phyloP scores from a whole-genome alignment of 163 green algal species.

The Chlamydomonas reinhardtii region DNA sequence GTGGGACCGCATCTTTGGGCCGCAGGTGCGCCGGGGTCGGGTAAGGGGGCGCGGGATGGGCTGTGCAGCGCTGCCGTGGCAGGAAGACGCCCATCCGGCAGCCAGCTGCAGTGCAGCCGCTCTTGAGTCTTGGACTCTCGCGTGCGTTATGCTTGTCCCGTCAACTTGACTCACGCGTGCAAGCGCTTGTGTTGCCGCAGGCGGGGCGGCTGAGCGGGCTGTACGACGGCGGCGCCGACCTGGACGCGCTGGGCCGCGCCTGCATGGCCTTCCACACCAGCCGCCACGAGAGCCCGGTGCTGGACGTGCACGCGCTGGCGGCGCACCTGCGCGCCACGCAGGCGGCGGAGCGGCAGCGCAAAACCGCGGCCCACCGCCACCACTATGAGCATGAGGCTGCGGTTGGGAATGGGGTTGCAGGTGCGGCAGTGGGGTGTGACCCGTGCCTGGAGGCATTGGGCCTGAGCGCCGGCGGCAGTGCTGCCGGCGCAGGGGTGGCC shows the following conservation, averaged over 20 bases:
- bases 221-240: slow-evolving; percentile 20
- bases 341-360: background rate
- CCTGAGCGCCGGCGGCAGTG: background rate
- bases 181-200: no score
- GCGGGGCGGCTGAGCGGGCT: slow-evolving; percentile 35
- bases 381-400: background rate
- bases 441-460: no score
- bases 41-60: no score
- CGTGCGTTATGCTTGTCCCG: no score
- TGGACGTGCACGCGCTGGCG: slow-evolving; percentile 31
- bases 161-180: no score
- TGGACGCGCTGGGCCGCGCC: slow-evolving; percentile 22
- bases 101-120: no score
- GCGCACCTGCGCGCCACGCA: background rate
- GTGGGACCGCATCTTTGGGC: slow-evolving; percentile 25
- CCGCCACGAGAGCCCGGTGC: slow-evolving; percentile 24
- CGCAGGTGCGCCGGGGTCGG: background rate
- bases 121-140: no score
- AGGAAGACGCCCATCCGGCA: no score
- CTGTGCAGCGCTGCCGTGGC: no score
- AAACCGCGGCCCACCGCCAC: background rate
- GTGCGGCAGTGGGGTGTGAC: no score
- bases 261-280: slow-evolving; percentile 19
- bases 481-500: background rate
- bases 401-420: no score